Conservation (phyloP, 305 asterid genomes). For the Salvia sclarea region DNA sequence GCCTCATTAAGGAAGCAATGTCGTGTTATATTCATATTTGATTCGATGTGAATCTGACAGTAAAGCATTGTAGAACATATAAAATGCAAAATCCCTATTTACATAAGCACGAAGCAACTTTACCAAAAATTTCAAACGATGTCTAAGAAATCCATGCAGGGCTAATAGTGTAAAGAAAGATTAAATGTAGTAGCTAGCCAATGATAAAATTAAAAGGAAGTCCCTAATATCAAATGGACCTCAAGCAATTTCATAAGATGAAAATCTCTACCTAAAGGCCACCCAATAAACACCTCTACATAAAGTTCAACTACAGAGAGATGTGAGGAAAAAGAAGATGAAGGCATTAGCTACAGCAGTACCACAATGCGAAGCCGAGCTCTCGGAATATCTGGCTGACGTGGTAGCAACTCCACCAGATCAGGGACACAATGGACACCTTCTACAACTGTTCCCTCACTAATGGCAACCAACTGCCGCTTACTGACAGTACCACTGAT, state of each 20-base stretch:
- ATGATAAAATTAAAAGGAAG: too few species aligned
- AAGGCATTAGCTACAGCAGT: constrained; percentile 28
- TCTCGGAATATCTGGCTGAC: constrained; percentile 72
- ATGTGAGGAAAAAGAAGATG: not conserved
- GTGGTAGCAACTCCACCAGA: constrained; percentile 79
- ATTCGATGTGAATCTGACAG: constrained; percentile 2
- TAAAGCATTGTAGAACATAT: not conserved
- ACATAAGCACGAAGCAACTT: not conserved
- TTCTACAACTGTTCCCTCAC: constrained; percentile 84
- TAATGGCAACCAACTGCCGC: constrained; percentile 67
- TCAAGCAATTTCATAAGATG: not conserved
- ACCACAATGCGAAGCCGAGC: constrained; percentile 93
- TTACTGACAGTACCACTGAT: constrained; percentile 67
- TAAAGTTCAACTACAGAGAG: not conserved
- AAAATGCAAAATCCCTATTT: not conserved
- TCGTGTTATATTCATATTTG: not conserved
- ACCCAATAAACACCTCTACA: not conserved
- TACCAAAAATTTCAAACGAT: not conserved
- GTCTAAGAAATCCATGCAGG: not conserved
- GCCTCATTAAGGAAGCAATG: constrained; percentile 29
- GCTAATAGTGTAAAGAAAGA: not conserved
- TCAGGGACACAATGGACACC: constrained; percentile 89
- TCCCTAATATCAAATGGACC: not conserved
- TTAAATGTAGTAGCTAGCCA: not conserved
- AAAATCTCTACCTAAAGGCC: not conserved